Conservation (phyloP, 2,329 filamentous ascomycete genomes). For the Fusarium equiseti region DNA sequence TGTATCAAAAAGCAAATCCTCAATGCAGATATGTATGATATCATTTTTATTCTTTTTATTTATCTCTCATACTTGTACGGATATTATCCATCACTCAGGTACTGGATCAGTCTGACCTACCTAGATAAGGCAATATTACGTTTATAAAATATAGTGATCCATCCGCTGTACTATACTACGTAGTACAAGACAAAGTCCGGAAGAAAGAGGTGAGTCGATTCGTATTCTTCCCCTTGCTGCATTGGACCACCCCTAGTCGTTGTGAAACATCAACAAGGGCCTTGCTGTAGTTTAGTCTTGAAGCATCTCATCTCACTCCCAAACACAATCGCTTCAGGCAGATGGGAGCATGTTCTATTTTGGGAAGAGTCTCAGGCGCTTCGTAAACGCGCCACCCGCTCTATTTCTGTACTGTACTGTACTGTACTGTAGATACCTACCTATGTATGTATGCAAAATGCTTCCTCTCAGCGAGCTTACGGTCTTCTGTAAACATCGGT, state of each 20-base stretch:
- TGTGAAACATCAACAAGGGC: slow-evolving; percentile 43
- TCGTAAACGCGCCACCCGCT: slow-evolving; percentile 42
- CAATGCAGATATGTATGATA: background rate
- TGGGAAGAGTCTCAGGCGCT: slow-evolving; percentile 44
- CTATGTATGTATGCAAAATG: background rate
- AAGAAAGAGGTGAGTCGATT: slow-evolving; percentile 16
- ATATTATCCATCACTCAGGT: too few species aligned
- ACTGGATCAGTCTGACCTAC: background rate
- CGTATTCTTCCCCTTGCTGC: slow-evolving; percentile 24
- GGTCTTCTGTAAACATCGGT: slow-evolving; percentile 20
- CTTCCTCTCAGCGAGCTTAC: background rate
- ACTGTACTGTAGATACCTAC: background rate
- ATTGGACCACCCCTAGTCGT: slow-evolving; percentile 31
- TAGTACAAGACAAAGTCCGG: slow-evolving; percentile 1
- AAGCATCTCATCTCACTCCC: slow-evolving; percentile 23
- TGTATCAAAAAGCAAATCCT: background rate
- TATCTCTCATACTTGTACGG: background rate
- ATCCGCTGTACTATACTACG: background rate
- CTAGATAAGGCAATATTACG: background rate
- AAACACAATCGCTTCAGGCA: slow-evolving; percentile 36
- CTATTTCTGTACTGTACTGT: background rate
- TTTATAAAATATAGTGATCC: background rate
- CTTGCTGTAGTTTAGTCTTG: slow-evolving; percentile 9
- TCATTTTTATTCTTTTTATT: background rate
- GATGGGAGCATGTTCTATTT: slow-evolving; percentile 40